Evolutionary conservation across 169 alveolate genomes (phyloP).

Genomic region (Cryptosporidium ubiquitum): DNA sequence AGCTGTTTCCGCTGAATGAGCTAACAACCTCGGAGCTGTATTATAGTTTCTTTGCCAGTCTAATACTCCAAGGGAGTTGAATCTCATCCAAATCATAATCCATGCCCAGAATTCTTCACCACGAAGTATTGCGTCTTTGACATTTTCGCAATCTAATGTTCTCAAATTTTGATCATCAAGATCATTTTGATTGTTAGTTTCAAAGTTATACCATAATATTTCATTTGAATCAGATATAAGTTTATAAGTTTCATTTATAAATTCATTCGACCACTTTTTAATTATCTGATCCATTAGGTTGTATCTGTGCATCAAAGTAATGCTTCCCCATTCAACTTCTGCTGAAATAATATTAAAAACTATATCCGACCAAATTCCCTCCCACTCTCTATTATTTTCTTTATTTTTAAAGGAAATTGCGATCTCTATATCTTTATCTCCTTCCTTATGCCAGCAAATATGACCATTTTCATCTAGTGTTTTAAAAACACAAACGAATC

Average conservation of each 20-base stretch:
- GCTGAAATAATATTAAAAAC: conserved; percentile 20
- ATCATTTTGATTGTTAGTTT: neutral
- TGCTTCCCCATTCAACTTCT: conserved; percentile 69
- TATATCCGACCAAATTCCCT: conserved; percentile 45
- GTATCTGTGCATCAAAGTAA: conserved; percentile 63
- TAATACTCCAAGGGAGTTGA: conserved; percentile 76
- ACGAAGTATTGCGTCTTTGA: neutral
- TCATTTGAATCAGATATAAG: neutral
- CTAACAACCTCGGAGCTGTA: conserved; percentile 78
- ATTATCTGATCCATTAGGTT: conserved; percentile 55
- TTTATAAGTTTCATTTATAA: conserved; percentile 12
- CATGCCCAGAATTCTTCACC: conserved; percentile 65
- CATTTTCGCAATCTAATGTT: neutral
- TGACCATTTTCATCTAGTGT: conserved; percentile 29
- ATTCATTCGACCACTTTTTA: conserved; percentile 46
- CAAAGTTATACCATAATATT: conserved; percentile 21
- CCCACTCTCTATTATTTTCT: conserved; percentile 8
- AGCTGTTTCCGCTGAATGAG: conserved; percentile 76
- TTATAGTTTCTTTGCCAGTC: conserved; percentile 82
- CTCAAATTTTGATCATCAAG: neutral
- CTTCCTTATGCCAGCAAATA: conserved; percentile 42
- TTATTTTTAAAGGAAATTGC: neutral
- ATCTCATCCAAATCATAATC: conserved; percentile 80
- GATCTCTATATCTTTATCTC: conserved; percentile 56
- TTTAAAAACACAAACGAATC: conserved; percentile 50